Conservation (phyloP, 2,329 filamentous ascomycete genomes). For the Penicillium sp. region DNA sequence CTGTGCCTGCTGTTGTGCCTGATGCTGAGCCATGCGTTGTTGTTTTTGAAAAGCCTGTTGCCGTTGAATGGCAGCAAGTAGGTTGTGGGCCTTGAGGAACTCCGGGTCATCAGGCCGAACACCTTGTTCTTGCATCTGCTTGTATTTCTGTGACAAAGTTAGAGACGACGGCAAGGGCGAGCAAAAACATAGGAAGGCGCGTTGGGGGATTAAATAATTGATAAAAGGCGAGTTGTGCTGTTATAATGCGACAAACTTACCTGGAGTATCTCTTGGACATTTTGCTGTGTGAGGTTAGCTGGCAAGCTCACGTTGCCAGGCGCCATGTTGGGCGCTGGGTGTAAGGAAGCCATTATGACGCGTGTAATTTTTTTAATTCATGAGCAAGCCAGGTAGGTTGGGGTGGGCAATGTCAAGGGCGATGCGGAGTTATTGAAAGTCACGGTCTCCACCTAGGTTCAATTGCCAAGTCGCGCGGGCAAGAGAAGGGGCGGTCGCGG, state of each 20-base stretch:
- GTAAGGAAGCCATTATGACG: constrained; percentile 73
- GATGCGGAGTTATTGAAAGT: constrained; percentile 21
- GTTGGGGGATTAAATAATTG: not conserved
- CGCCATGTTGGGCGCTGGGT: constrained; percentile 67
- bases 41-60: constrained; percentile 59
- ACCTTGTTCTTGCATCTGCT: constrained; percentile 82
- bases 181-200: not conserved
- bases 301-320: constrained; percentile 63
- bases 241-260: constrained; percentile 33
- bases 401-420: constrained; percentile 18
- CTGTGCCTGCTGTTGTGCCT: constrained; percentile 39
- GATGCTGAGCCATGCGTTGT: constrained; percentile 45
- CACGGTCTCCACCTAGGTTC: constrained; percentile 19
- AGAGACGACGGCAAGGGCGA: constrained; percentile 25
- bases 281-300: constrained; percentile 68
- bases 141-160: constrained; percentile 67
- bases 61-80: constrained; percentile 69
- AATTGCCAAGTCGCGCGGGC: constrained; percentile 25
- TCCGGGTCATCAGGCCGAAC: constrained; percentile 81
- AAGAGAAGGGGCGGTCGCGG: constrained; percentile 18
- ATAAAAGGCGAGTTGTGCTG: not conserved
- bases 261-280: constrained; percentile 69
- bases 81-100: constrained; percentile 75
- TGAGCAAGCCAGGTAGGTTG: constrained; percentile 24
- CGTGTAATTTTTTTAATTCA: constrained; percentile 32